phyloP scores from a whole-genome alignment of 352 stramenopile genomes.

The Pythium sp. region DNA sequence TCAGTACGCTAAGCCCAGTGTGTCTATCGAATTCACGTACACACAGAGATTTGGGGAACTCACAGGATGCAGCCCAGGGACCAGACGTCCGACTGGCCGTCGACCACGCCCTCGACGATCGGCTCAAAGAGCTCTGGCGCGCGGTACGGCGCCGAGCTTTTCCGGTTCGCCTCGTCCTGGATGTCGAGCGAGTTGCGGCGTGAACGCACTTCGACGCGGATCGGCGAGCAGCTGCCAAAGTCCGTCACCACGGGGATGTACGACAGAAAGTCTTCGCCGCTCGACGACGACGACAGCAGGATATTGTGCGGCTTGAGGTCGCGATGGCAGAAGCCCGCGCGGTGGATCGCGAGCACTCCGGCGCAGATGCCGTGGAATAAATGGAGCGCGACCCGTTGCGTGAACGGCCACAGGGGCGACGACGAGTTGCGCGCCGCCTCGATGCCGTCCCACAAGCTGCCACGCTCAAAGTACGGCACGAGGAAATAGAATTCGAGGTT shows the following conservation, averaged over 20 bases:
- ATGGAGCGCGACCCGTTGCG: constrained; percentile 73
- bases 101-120: constrained; percentile 51
- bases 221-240: constrained; percentile 78
- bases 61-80: constrained; percentile 82
- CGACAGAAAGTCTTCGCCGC: constrained; percentile 61
- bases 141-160: constrained; percentile 80
- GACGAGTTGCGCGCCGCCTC: constrained; percentile 55
- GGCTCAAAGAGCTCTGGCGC: constrained; percentile 85
- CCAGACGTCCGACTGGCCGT: constrained; percentile 85
- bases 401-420: constrained; percentile 81
- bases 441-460: constrained; percentile 81
- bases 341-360: constrained; percentile 70
- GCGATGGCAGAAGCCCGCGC: constrained; percentile 77
- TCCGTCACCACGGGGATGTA: constrained; percentile 83
- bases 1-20: neutral
- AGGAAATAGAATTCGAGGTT: constrained; percentile 85
- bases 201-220: constrained; percentile 65
- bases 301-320: constrained; percentile 88
- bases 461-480: constrained; percentile 82
- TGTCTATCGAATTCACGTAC: neutral
- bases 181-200: constrained; percentile 71
- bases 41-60: constrained; percentile 10
- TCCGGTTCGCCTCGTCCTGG: constrained; percentile 78
- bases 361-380: constrained; percentile 85
- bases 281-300: constrained; percentile 61